Conservation (phyloP, 768 basidiomycete genomes). For the Mycena filopes region DNA sequence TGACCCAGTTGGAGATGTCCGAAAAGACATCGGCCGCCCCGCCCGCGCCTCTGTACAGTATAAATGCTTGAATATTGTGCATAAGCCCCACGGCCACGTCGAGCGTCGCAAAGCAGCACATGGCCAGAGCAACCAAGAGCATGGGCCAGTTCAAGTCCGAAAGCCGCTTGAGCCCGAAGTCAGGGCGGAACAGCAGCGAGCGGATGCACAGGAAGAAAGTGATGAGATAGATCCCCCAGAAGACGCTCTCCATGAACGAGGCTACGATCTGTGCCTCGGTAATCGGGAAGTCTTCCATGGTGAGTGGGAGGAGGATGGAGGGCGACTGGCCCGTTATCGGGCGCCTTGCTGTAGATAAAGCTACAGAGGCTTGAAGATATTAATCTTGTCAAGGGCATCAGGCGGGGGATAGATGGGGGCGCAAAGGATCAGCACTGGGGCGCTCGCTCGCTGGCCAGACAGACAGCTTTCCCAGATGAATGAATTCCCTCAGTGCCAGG, state of each 20-base stretch:
- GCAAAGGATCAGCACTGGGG: too few relatives aligned
- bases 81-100: background rate
- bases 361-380: too few relatives aligned
- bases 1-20: slow-evolving; percentile 3
- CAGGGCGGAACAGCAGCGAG: background rate
- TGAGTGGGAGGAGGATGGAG: background rate
- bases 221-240: slow-evolving; percentile 13
- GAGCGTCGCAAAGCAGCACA: slow-evolving; percentile 10
- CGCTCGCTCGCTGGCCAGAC: too few relatives aligned
- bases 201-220: slow-evolving; percentile 4
- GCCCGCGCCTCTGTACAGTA: background rate
- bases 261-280: background rate
- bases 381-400: too few relatives aligned
- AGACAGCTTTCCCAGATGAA: too few relatives aligned
- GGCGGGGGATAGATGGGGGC: too few relatives aligned
- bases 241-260: slow-evolving; percentile 9
- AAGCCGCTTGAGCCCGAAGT: background rate
- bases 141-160: slow-evolving; percentile 4
- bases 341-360: too few relatives aligned
- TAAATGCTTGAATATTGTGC: slow-evolving; percentile 4
- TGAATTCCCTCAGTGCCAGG: too few relatives aligned
- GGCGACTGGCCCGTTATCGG: too few relatives aligned
- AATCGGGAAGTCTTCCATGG: background rate
- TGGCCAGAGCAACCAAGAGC: background rate
- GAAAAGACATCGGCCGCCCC: background rate